Evolutionary conservation across 352 stramenopile genomes (phyloP), one percentile per base, ranked within the genome.

Genomic region (Globisporangium uncinulatum): DNA sequence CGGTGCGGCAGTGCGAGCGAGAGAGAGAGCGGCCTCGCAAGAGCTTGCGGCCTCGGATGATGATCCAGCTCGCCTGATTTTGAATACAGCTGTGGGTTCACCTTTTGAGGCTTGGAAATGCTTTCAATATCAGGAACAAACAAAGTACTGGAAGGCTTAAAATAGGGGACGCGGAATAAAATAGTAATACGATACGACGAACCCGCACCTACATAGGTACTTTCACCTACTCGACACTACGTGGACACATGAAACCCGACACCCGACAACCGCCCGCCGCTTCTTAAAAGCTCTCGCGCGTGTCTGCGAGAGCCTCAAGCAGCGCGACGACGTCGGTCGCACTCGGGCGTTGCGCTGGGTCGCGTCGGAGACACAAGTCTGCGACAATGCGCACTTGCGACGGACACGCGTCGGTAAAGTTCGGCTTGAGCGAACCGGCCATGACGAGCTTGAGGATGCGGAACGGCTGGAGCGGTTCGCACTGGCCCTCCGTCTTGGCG

Each of bases 381-480:
- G 56, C 56, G 49, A 62, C 47, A 13, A 24, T 21, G 41, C 50
- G 42, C 41, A 62, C 56, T 24, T 42, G 37, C 13, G n/a, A 7
- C 2, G 56, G 56, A 32, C 56, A 62, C 48, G 31, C 39, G 20
- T 19, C 15, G n/a, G 48, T 62, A 15, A 62, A 62, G 20, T 42
- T 62, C 7, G 56, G 56, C 17, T 62, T 41, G 32, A 62, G 50
- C 29, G 39, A 42, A 0, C 56, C 56, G 0, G 56, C 56, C 48
- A 62, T 62, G 4, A 62, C 56, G 24, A 62, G 32, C 21, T 62
- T 62, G 14, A 62, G 39, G 13, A 62, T 62, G 48, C 45, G 56
- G 24, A 62, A 62, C 17, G 56, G 56, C 31, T 62, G 56, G 36
- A 62, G 42, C 39, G 50, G 48, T 32, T 63, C 56, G n/a, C 55